A percentile compares a stretch with the other conserved stretches of the same genome.
These are phyloP conservation scores for Waltiozyma sp. DNA, from an alignment of 1,139 yeast species.

Conservation along the genomic window DNA sequence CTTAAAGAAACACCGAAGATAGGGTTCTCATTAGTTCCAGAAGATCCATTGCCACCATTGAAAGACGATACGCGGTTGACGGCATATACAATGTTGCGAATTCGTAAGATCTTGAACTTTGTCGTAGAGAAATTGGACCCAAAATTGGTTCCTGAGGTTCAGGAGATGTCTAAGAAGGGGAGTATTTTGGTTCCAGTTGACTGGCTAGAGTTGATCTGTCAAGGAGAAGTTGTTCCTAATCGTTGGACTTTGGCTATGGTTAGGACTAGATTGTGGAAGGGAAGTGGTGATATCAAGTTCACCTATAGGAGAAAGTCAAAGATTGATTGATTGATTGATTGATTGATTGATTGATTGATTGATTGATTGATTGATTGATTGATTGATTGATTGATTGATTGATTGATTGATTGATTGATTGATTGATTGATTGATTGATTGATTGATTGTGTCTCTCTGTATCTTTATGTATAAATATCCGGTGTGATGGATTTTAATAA, in stretches of 20 bases:
- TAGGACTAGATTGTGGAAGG: slow-evolving; percentile 76
- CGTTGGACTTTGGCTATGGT: slow-evolving; percentile 75
- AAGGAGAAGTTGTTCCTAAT: slow-evolving; percentile 51
- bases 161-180: slow-evolving; percentile 28
- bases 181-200: slow-evolving; percentile 20
- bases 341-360: too few species aligned
- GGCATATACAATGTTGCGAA: slow-evolving; percentile 74
- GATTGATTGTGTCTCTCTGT: too few species aligned
- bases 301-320: slow-evolving; percentile 40
- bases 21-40: slow-evolving; percentile 46
- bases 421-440: too few species aligned
- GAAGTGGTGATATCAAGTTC: slow-evolving; percentile 67
- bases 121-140: slow-evolving; percentile 59
- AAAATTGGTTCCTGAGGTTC: slow-evolving; percentile 38
- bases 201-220: slow-evolving; percentile 67
- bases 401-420: too few species aligned
- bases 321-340: too few species aligned
- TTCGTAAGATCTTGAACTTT: slow-evolving; percentile 56
- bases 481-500: too few species aligned
- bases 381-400: too few species aligned
- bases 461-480: too few species aligned
- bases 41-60: slow-evolving; percentile 14
- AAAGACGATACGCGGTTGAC: slow-evolving; percentile 52
- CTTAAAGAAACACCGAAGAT: slow-evolving; percentile 53
- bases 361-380: too few species aligned